These are phyloP conservation scores for Dictyostelium firmibasis DNA, from an alignment of 78 protist genomes.

Conservation along the genomic window DNA sequence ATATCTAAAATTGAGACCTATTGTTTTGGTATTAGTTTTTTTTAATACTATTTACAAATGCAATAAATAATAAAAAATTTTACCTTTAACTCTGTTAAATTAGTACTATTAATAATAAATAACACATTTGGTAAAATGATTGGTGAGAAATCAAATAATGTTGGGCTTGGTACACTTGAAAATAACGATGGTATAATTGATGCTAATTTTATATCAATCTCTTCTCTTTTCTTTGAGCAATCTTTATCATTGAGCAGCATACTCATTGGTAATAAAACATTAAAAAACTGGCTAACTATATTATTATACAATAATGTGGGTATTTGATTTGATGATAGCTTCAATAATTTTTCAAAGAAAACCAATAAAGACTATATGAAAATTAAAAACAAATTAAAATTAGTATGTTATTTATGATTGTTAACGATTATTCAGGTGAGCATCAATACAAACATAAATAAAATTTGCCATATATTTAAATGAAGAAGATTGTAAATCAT, in stretches of 20 bases:
- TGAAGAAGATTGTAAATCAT: neutral
- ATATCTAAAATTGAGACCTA: neutral
- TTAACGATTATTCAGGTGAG: neutral
- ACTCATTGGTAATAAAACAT: neutral
- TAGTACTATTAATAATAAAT: neutral
- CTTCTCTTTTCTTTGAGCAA: neutral
- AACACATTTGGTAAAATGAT: neutral
- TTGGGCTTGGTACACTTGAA: neutral
- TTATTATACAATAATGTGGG: neutral
- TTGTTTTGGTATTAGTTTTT: neutral
- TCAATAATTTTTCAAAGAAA: constrained; percentile 8
- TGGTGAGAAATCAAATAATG: neutral
- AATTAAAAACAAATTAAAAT: neutral
- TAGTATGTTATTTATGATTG: no score
- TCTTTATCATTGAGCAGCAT: neutral
- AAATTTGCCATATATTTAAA: neutral
- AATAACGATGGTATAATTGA: neutral
- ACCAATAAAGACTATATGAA: neutral
- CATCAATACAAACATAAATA: neutral
- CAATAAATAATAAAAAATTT: no score
- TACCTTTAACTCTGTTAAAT: constrained; percentile 4
- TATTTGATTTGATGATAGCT: neutral
- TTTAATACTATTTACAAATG: no score
- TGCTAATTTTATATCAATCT: neutral
- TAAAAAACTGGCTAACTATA: neutral